A percentile compares a stretch with the other conserved stretches of the same genome.
phyloP scores from a whole-genome alignment of 768 basidiomycete genomes.

The Pleurotus djamor region DNA sequence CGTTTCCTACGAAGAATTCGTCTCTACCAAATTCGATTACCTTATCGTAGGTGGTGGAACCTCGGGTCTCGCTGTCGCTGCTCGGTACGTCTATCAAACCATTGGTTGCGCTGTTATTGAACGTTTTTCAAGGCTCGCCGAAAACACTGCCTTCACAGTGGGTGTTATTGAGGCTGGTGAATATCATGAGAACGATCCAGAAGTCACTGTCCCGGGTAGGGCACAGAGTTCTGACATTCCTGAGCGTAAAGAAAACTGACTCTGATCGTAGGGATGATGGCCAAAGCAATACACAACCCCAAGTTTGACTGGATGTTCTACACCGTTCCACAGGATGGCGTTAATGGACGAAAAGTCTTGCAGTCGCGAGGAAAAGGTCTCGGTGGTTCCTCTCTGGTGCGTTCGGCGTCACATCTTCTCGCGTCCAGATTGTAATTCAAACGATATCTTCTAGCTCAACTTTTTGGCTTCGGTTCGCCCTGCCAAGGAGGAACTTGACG shows the following conservation, averaged over 20 bases:
- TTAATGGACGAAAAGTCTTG: slow-evolving; percentile 13
- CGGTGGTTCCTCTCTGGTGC: slow-evolving; percentile 18
- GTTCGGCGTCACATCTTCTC: background rate
- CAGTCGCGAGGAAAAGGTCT: slow-evolving; percentile 22
- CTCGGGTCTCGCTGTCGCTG: slow-evolving; percentile 35
- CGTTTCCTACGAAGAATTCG: slow-evolving; percentile 1
- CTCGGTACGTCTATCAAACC: slow-evolving; percentile 14
- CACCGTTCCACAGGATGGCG: slow-evolving; percentile 19
- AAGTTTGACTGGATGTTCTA: slow-evolving; percentile 22
- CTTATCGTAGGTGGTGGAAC: slow-evolving; percentile 13
- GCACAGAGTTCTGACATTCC: background rate
- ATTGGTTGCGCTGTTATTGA: background rate
- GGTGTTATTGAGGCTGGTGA: slow-evolving; percentile 34
- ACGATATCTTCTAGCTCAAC: slow-evolving; percentile 9
- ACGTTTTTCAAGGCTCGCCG: slow-evolving; percentile 27
- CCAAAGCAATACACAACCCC: slow-evolving; percentile 12
- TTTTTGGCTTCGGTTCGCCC: slow-evolving; percentile 18
- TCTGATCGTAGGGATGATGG: slow-evolving; percentile 2
- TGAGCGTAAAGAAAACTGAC: background rate
- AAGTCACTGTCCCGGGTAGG: slow-evolving; percentile 18
- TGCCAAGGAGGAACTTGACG: slow-evolving; percentile 17
- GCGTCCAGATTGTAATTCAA: background rate
- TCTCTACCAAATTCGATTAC: slow-evolving; percentile 6
- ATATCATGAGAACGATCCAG: slow-evolving; percentile 11
- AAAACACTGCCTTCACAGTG: slow-evolving; percentile 27